Base-by-base conservation (phyloP, 352 stramenopile species). In the Pythium vanterpoolii region DNA sequence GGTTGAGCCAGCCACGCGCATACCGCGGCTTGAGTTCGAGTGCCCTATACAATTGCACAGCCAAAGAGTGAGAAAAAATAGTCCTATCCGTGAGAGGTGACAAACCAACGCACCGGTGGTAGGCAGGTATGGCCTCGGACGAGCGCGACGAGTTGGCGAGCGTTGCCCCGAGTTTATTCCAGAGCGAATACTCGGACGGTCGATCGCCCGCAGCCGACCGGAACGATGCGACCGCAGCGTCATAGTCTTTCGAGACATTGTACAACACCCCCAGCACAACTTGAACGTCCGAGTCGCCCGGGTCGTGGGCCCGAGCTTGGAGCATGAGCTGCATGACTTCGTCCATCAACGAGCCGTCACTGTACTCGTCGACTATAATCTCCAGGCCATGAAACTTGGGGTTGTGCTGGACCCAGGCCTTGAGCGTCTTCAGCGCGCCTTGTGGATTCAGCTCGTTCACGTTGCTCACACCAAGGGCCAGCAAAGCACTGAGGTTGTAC, bases 111-210 rank as follows among this genome's bases (percentile, higher is more conserved):
- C 69, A 89, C 80, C 73, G 74, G 67, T 93, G 83, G 73, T 98
- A 98, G 13, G 87, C 88, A 24, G 91, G 88, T 30, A 98, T 93
- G 1, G 95, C 96, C 60, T 98, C 84, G 6, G 96, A 84, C 44
- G 89, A 98, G 53, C 85, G 82, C 65, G 93, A 96, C 28, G 89
- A 93, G 72, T 99, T 99, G 16, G 96, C 96, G 30, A 99, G 70
- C 19, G 96, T 99, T 10, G 97, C 97, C 33, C 96, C 97, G 19
- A 99, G 78, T 74, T 99, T 99, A 71, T 99, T 99, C 83, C 92
- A 98, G n/a, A 99, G 71, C 55, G 94, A 86, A 81, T 99, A 98
- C 69, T 99, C 95, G 52, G 95, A 71, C 9, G 95, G 92, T 9
- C 82, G 78, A 34, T 74, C 73, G 26, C 87, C 66, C 0, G 95